Percentiles rank a stretch among this genome's conserved stretches.
phyloP scores from a whole-genome alignment of 1,139 yeast genomes.

The Taphrina sp. region DNA sequence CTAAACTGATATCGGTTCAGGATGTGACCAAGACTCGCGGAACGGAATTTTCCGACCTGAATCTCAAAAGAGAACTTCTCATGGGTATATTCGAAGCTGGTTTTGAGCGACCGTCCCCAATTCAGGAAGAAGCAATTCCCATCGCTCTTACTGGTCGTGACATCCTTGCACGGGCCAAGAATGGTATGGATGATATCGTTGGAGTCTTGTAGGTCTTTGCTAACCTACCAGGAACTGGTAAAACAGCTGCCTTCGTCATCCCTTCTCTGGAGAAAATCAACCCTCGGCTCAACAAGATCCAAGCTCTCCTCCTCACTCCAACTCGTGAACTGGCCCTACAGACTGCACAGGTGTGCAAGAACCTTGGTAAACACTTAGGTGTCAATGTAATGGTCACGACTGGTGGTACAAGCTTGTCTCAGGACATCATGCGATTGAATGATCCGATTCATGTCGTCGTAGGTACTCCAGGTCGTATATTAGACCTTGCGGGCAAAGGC shows the following conservation, averaged over 20 bases:
- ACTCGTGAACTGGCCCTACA: constrained; percentile 96
- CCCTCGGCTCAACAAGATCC: constrained; percentile 80
- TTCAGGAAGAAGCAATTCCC: constrained; percentile 96
- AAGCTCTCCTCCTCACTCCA: constrained; percentile 84
- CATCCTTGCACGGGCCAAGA: constrained; percentile 94
- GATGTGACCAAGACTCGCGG: constrained; percentile 94
- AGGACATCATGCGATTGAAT: constrained; percentile 86
- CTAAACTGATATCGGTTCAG: constrained; percentile 22
- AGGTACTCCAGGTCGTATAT: constrained; percentile 95
- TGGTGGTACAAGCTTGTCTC: constrained; percentile 93
- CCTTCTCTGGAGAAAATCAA: constrained; percentile 82
- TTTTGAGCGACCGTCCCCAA: constrained; percentile 96
- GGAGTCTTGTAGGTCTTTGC: not conserved
- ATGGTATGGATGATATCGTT: constrained; percentile 53
- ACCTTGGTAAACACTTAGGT: constrained; percentile 84
- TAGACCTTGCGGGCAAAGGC: constrained; percentile 86
- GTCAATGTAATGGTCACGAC: constrained; percentile 97
- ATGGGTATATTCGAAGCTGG: constrained; percentile 99
- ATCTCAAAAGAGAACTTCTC: constrained; percentile 61
- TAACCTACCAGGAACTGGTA: constrained; percentile 59
- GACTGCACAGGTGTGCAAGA: constrained; percentile 94
- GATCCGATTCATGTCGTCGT: constrained; percentile 90
- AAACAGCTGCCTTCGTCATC: constrained; percentile 92
- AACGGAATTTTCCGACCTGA: constrained; percentile 73
- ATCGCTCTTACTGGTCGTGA: constrained; percentile 95